Percentiles rank a stretch among this genome's conserved stretches.
phyloP scores from a whole-genome alignment of 1,139 yeast species.

The Nakaseomyces bracarensis region DNA sequence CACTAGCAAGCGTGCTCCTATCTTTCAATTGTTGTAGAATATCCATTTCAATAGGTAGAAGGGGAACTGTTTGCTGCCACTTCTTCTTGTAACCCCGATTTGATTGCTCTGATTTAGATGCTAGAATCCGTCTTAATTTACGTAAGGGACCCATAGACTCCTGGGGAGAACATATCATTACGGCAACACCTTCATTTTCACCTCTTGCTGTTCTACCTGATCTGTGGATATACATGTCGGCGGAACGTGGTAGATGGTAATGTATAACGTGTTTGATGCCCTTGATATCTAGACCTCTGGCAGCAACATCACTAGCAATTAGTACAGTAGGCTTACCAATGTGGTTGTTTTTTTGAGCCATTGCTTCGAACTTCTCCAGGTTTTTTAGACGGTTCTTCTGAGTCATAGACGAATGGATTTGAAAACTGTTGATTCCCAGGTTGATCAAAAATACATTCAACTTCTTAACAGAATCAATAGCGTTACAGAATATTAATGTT shows the following conservation, averaged over 20 bases:
- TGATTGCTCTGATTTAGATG: constrained; percentile 27
- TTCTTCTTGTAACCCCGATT: constrained; percentile 24
- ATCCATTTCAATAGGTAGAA: constrained; percentile 71
- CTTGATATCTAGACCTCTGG: constrained; percentile 94
- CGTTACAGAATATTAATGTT: constrained; percentile 85
- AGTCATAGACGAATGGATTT: constrained; percentile 88
- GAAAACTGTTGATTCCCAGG: constrained; percentile 63
- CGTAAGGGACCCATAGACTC: constrained; percentile 84
- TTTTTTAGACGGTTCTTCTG: constrained; percentile 88
- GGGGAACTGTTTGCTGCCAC: constrained; percentile 53
- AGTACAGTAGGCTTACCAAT: constrained; percentile 48
- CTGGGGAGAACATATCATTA: constrained; percentile 86
- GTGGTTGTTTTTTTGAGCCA: constrained; percentile 35
- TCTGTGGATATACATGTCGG: constrained; percentile 90
- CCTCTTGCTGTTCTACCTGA: constrained; percentile 99
- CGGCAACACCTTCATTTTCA: constrained; percentile 86
- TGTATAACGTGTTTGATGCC: constrained; percentile 90
- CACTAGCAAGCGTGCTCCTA: constrained; percentile 60
- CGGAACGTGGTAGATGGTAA: constrained; percentile 89
- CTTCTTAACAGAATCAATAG: constrained; percentile 88
- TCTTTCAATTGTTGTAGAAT: constrained; percentile 61
- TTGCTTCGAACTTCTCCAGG: constrained; percentile 61
- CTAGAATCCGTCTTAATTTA: constrained; percentile 60
- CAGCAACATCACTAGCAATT: constrained; percentile 96
- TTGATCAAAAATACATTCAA: constrained; percentile 66